A percentile compares a stretch with the other conserved stretches of the same genome.
Conservation (phyloP, 2,329 filamentous ascomycete genomes). For the Phaeosphaeriaceae sp. region DNA sequence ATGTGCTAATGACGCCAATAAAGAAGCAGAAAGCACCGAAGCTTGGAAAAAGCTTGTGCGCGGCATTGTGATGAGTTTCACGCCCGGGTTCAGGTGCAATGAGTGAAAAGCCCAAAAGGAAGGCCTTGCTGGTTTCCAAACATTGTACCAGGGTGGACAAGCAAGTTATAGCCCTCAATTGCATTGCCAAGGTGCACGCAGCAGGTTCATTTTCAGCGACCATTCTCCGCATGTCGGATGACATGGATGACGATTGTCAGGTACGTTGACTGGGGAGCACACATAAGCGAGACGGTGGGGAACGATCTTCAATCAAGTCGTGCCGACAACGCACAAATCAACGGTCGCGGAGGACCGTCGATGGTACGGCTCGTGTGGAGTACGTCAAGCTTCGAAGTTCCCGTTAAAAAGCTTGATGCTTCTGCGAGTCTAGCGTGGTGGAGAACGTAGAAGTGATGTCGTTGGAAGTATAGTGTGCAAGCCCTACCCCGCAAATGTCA, state of each 20-base stretch:
- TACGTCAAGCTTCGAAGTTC: conserved; percentile 8
- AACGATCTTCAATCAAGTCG: conserved; percentile 11
- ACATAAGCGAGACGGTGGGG: conserved; percentile 19
- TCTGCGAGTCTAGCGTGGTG: not conserved
- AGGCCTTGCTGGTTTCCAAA: not conserved
- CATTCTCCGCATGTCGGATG: conserved; percentile 20
- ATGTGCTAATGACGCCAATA: conserved; percentile 28
- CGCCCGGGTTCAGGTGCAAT: not conserved
- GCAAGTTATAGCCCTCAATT: conserved; percentile 15
- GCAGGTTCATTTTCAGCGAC: conserved; percentile 7
- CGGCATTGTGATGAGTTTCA: conserved; percentile 30
- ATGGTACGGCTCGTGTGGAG: not conserved
- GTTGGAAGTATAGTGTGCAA: not conserved
- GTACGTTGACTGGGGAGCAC: conserved; percentile 8
- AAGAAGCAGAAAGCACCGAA: conserved; percentile 28
- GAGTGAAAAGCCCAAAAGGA: not conserved
- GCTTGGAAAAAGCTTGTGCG: conserved; percentile 31
- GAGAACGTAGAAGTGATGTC: not conserved
- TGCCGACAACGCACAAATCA: conserved; percentile 32
- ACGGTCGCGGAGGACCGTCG: conserved; percentile 3
- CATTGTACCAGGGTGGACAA: not conserved
- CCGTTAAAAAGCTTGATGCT: conserved; percentile 12
- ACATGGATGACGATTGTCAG: conserved; percentile 22
- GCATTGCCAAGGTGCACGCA: conserved; percentile 2
- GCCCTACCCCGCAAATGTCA: not conserved